Percentiles rank a stretch among this genome's conserved stretches.
Conservation (phyloP, 2,329 filamentous ascomycete species). For the Talaromyces sp. region DNA sequence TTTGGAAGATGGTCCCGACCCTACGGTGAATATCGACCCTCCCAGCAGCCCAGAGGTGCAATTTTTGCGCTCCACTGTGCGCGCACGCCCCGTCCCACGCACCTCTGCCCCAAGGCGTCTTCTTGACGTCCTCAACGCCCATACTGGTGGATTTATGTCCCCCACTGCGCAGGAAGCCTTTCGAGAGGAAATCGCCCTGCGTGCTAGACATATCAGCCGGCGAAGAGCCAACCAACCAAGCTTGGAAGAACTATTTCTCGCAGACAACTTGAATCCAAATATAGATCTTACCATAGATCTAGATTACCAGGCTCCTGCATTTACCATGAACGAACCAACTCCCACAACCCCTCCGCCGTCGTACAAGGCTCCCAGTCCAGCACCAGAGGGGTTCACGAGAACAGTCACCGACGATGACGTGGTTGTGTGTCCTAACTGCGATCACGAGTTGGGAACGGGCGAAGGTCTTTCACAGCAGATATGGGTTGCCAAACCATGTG, state of each 20-base stretch:
- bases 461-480: conserved; percentile 71
- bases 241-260: conserved; percentile 4
- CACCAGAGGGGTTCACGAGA: conserved; percentile 74
- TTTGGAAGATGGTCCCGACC: conserved; percentile 28
- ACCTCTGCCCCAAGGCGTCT: conserved; percentile 13
- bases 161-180: conserved; percentile 11
- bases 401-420: conserved; percentile 66
- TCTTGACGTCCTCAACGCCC: conserved; percentile 4
- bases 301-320: conserved; percentile 26
- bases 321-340: conserved; percentile 27
- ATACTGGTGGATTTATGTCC: conserved; percentile 1
- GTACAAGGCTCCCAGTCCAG: conserved; percentile 60
- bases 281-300: conserved; percentile 8
- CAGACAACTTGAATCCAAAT: conserved; percentile 2
- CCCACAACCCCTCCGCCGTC: conserved; percentile 17
- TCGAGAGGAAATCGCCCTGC: conserved; percentile 18
- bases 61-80: conserved; percentile 35
- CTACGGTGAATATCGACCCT: conserved; percentile 11
- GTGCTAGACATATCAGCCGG: conserved; percentile 9
- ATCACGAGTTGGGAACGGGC: conserved; percentile 74
- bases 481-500: conserved; percentile 85
- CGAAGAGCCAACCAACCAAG: background rate
- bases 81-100: conserved; percentile 11
- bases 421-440: conserved; percentile 80
- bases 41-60: conserved; percentile 46